Percentiles rank a stretch among this genome's conserved stretches.
phyloP scores from a whole-genome alignment of 2,329 filamentous ascomycete genomes.

The Ceratocystis destructans region DNA sequence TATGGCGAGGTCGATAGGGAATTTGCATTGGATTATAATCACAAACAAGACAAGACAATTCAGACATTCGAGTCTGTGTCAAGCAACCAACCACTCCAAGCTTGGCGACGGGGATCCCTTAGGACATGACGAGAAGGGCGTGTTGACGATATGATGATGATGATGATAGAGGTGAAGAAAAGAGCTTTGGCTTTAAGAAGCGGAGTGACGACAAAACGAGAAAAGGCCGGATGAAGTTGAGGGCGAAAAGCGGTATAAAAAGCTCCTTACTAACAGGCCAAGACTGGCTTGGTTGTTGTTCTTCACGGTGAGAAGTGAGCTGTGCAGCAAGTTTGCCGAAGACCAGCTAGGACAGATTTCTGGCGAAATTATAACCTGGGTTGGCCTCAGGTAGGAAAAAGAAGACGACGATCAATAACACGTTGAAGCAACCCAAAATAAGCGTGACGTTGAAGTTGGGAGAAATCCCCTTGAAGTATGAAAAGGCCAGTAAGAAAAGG shows the following conservation, averaged over 20 bases:
- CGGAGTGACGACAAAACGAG: background rate
- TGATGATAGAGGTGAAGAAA: background rate
- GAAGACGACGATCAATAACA: background rate
- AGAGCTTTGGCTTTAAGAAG: background rate
- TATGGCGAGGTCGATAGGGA: background rate
- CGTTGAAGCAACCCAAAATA: background rate
- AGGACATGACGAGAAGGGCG: slow-evolving; percentile 3
- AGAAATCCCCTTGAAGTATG: background rate
- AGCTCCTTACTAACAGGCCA: background rate
- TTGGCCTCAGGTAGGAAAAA: background rate
- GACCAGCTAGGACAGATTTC: background rate
- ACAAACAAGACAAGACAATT: background rate
- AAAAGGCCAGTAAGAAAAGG: background rate
- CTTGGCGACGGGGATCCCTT: slow-evolving; percentile 3
- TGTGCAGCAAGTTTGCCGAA: background rate
- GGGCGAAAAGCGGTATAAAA: background rate
- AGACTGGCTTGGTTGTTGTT: background rate
- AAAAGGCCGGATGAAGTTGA: background rate
- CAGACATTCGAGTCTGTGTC: background rate
- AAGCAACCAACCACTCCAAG: slow-evolving; percentile 7
- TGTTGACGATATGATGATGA: background rate
- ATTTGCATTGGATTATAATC: background rate
- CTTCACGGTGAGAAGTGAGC: background rate
- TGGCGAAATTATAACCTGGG: background rate
- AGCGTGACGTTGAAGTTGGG: background rate